Evolutionary conservation across 1,284 basidiomycete species (phyloP), one percentile per base, ranked within the genome.

Genomic region (Boletus smithii): DNA sequence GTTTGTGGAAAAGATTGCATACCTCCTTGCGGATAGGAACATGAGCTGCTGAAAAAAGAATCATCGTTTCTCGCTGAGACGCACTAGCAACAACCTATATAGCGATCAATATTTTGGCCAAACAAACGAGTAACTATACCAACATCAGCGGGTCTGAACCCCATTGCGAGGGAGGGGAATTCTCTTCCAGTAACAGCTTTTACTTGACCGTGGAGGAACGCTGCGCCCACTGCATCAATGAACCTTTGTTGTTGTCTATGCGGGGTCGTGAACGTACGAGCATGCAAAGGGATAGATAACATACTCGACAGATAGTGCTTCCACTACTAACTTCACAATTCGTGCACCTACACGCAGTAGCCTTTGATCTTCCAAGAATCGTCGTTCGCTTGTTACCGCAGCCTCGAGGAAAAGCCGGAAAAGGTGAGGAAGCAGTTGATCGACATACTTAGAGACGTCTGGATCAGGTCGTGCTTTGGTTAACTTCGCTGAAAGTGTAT

Each of bases 391-490:
- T 16, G 62, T 57, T 24, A 77, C 56, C 10, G 81, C 75, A 4
- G 83, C 78, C 49, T 72, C 75, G 17, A 92, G 70, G 54, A 89
- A 85, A 13, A 94, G 63, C 30, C 81, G 80, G 58, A 83, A 89
- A 13, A 97, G 58, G 18, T 78, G 71, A 5, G 86, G 83, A 1
- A 91, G 74, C 1, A 97, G 71, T 34, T 75, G 73, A 50, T 92
- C 87, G 36, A 87, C 75, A 61, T 91, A 91, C 65, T 88, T 90
- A 2, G 78, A 69, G 5, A 95, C 74, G 59, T 97, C 94, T 1
- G 69, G 61, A 62, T 95, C 77, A 40, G 59, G 60, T 49, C 68
- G 62, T 40, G 26, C 20, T 56, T 68, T 70, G 8, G 75, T 73
- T 8, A 84, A 74, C 69, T 97, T 97, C n/a, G 62, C 67, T 8